Evolutionary conservation across 2,329 filamentous ascomycete species (phyloP).

Genomic region (Dryadomyces quercus-mongolicae): DNA sequence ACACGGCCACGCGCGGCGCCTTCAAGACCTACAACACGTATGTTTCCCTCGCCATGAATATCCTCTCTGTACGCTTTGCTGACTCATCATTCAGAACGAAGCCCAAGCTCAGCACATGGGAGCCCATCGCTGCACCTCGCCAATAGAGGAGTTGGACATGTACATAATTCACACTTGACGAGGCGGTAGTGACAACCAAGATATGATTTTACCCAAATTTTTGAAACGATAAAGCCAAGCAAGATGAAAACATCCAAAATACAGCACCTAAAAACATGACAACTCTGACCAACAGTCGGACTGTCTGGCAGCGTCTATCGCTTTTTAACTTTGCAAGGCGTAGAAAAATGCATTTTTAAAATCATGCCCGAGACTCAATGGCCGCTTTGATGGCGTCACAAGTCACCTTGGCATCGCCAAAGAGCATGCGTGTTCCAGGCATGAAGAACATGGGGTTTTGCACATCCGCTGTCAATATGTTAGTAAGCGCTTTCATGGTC

Average conservation of each 20-base stretch:
- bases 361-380: constrained; percentile 17
- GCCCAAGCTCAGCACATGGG: constrained; percentile 23
- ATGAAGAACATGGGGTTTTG: constrained; percentile 92
- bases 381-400: constrained; percentile 48
- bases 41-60: constrained; percentile 29
- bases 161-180: too few species aligned
- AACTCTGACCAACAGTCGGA: not conserved
- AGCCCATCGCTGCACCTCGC: constrained; percentile 20
- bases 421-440: constrained; percentile 81
- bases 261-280: too few species aligned
- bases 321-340: too few species aligned
- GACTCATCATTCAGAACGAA: constrained; percentile 16
- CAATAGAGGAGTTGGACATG: constrained; percentile 4
- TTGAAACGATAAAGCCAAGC: too few species aligned
- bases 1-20: constrained; percentile 63
- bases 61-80: not conserved
- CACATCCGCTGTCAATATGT: constrained; percentile 54
- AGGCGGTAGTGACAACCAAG: not conserved
- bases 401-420: constrained; percentile 76
- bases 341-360: not conserved
- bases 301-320: too few species aligned
- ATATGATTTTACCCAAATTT: not conserved
- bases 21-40: constrained; percentile 95
- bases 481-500: not conserved
- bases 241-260: too few species aligned